These are phyloP conservation scores for Coccinonectria pachysandricola DNA, from an alignment of 2,329 filamentous ascomycete species.

Conservation along the genomic window DNA sequence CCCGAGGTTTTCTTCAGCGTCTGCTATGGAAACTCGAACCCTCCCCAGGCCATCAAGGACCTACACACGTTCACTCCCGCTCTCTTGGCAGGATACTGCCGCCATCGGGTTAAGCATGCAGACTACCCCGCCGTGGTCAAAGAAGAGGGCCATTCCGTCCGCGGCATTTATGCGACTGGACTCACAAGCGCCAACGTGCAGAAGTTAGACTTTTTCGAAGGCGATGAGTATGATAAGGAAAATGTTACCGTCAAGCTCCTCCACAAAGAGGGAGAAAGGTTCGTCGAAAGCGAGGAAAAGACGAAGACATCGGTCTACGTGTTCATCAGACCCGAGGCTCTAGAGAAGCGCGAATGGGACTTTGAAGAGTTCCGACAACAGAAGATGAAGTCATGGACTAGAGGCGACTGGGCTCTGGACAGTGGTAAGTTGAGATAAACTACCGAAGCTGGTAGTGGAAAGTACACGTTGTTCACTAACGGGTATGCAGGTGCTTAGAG, in stretches of 20 bases:
- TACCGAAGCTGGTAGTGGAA: too few relatives aligned
- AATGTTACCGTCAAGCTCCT: constrained; percentile 43
- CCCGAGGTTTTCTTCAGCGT: constrained; percentile 77
- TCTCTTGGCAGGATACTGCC: constrained; percentile 61
- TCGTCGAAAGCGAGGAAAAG: too few relatives aligned
- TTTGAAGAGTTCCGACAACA: constrained; percentile 72
- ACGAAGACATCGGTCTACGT: constrained; percentile 53
- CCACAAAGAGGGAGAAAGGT: constrained; percentile 28
- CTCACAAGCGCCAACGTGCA: constrained; percentile 66
- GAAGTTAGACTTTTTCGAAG: constrained; percentile 76
- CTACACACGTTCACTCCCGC: constrained; percentile 61
- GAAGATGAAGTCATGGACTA: constrained; percentile 50
- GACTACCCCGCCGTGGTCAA: constrained; percentile 77
- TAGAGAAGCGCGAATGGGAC: constrained; percentile 79
- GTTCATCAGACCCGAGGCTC: constrained; percentile 35
- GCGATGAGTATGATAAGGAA: constrained; percentile 56
- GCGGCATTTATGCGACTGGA: constrained; percentile 67
- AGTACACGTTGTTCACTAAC: too few relatives aligned
- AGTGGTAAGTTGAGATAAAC: constrained; percentile 26
- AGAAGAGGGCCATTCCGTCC: constrained; percentile 46
- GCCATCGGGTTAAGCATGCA: constrained; percentile 54
- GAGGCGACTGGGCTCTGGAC: constrained; percentile 36
- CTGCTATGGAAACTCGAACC: constrained; percentile 51
- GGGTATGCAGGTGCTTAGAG: too few relatives aligned
- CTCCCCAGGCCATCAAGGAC: constrained; percentile 37